Percentiles rank a stretch among this genome's conserved stretches.
Evolutionary conservation across 306 rosid genomes (phyloP).

Genomic region (Hylodesmum podocarpum): DNA sequence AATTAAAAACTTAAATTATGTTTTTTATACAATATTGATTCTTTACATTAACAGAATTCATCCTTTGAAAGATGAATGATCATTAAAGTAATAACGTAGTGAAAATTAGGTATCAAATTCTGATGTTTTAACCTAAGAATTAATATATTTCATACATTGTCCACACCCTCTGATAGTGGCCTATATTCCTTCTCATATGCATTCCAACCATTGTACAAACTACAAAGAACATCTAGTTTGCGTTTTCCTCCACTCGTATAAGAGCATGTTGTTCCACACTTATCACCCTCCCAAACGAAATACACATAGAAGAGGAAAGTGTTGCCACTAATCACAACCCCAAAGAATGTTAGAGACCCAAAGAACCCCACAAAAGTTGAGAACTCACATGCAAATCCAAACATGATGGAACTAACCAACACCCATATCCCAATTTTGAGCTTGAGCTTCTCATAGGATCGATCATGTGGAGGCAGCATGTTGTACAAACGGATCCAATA

Average conservation of each 20-base stretch:
- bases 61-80: too few relatives aligned
- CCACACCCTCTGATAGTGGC: neutral
- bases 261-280: neutral
- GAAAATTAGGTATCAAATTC: neutral
- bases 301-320: neutral
- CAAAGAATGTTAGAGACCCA: neutral
- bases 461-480: neutral
- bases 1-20: too few relatives aligned
- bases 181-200: neutral
- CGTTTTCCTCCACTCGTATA: neutral
- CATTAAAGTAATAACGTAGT: too few relatives aligned
- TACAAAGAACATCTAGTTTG: neutral
- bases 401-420: conserved; percentile 11
- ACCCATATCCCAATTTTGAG: conserved; percentile 24
- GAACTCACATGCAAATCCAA: conserved; percentile 20
- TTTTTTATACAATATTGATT: too few relatives aligned
- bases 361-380: neutral
- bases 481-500: conserved; percentile 1
- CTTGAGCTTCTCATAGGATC: neutral
- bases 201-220: neutral
- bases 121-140: neutral
- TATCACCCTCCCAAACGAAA: neutral
- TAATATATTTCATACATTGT: neutral
- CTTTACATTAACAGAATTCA: too few relatives aligned
- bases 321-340: neutral